Base-by-base conservation (phyloP, 148 eudicot species). In the Limonium bicolor region DNA sequence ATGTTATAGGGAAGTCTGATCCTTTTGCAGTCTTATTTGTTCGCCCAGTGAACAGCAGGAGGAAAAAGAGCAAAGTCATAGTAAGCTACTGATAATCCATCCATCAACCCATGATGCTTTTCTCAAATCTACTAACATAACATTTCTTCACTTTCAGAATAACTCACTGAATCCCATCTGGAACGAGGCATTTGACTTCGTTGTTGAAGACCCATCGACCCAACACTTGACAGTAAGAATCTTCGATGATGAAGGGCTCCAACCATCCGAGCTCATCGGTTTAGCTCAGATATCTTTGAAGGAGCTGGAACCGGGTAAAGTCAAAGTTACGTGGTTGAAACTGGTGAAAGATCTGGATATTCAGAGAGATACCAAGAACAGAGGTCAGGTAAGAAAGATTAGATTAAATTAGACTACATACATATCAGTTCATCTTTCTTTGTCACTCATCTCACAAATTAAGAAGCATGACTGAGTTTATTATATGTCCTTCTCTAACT, bases 101-200 rank as follows among this genome's bases (percentile, higher is more conserved):
- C n/a, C n/a, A n/a, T n/a, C n/a, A n/a, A n/a, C n/a, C n/a, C n/a
- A n/a, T n/a, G n/a, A n/a, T n/a, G n/a, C n/a, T n/a, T n/a, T n/a
- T n/a, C n/a, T n/a, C n/a, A n/a, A n/a, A n/a, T n/a, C n/a, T n/a
- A n/a, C n/a, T n/a, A n/a, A 5, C 21, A 2, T 15, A 21, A 37
- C 45, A 21, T 12, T 31, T 10, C 20, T 13, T 4, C 23, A 0
- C 12, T 25, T 55, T 17, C 54, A 86, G 96, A 58, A 59, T 69
- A 86, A 86, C 51, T 61, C 64, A 48, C 28, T 69, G 59, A 87
- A 79, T 60, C 96, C 96, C 2, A 76, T 87, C 30, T 82, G 96
- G 94, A 82, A 82, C 27, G 96, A 82, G 73, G 77, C 69, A 61
- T 87, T 82, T 44, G 94, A 82, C 55, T 82, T 87, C 56, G 66